phyloP scores from a whole-genome alignment of 75 land plant genomes.

The Selaginella tamariscina region DNA sequence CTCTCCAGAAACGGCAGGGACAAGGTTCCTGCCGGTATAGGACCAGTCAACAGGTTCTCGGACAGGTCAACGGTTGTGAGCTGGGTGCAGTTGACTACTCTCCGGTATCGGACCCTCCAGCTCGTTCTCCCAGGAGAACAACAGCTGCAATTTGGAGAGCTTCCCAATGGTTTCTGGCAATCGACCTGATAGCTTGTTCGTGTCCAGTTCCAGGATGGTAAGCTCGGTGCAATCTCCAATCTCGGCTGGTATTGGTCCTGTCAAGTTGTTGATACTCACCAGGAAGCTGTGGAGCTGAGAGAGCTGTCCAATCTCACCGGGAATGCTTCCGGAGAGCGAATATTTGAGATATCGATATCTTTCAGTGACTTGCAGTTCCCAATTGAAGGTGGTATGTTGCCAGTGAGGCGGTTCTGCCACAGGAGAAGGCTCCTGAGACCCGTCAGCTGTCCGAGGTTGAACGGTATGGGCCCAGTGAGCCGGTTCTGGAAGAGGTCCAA shows the following conservation, averaged over 20 bases:
- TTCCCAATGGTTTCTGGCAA: background rate
- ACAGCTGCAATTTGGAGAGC: background rate
- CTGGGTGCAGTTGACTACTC: background rate
- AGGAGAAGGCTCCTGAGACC: background rate
- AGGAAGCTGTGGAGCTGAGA: background rate
- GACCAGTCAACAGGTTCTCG: background rate
- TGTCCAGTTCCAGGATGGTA: constrained; percentile 57
- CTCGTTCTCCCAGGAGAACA: background rate
- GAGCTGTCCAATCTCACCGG: background rate
- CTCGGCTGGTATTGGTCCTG: constrained; percentile 11
- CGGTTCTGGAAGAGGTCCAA: constrained; percentile 65
- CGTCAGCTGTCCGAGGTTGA: constrained; percentile 28
- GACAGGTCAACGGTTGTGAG: background rate
- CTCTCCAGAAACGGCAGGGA: background rate
- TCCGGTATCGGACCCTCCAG: background rate
- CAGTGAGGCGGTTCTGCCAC: background rate
- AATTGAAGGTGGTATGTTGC: background rate
- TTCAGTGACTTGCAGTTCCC: background rate
- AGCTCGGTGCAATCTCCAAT: constrained; percentile 52
- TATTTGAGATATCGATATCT: background rate
- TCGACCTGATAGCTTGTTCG: constrained; percentile 31
- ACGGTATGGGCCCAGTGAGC: constrained; percentile 57
- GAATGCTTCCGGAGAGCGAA: background rate
- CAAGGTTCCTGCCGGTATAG: background rate
- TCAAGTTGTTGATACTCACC: background rate